A percentile compares a stretch with the other conserved stretches of the same genome.
These are phyloP conservation scores for Tetrahymena thermophila DNA, from an alignment of 73 alveolate species.

Conservation along the genomic window DNA sequence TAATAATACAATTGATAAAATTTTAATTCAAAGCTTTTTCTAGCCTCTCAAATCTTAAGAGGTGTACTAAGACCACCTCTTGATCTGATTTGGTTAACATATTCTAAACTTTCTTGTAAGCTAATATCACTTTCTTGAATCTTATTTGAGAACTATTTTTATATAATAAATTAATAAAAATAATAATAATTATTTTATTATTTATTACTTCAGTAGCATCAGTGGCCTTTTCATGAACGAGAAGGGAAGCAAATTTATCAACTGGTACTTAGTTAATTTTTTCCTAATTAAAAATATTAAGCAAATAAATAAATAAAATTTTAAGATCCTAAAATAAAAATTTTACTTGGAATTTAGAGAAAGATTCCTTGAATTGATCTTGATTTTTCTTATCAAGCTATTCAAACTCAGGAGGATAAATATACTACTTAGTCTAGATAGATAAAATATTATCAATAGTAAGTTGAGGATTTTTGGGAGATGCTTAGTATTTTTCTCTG, in stretches of 20 bases:
- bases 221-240: background rate
- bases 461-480: background rate
- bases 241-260: background rate
- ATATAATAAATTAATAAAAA: background rate
- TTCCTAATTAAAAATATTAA: background rate
- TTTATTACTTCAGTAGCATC: background rate
- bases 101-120: slow-evolving; percentile 15
- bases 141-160: background rate
- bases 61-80: background rate
- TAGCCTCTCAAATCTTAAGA: background rate
- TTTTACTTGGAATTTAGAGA: background rate
- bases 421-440: background rate
- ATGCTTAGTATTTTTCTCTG: background rate
- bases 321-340: background rate
- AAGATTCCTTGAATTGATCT: background rate
- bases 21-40: background rate
- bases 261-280: background rate
- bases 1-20: no score
- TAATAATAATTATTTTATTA: background rate
- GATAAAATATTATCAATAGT: background rate
- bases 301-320: background rate
- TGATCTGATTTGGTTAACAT: slow-evolving; percentile 6
- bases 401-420: background rate
- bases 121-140: background rate
- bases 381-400: background rate